Evolutionary conservation across 306 rosid species (phyloP), one percentile per base, ranked within the genome.

Genomic region (Albizia julibrissin): DNA sequence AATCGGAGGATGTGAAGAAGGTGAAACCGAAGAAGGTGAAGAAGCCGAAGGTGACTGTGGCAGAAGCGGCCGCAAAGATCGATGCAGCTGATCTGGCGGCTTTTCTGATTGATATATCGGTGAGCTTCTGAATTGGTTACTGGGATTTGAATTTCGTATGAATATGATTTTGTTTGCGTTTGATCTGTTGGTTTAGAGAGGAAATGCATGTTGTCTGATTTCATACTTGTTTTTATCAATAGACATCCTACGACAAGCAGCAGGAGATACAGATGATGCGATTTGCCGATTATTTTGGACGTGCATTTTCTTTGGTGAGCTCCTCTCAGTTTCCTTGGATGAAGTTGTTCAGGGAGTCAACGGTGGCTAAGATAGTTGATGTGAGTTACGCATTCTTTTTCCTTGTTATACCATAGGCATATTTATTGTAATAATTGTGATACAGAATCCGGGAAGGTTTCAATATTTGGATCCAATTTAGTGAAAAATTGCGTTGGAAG

Each of bases 11-110:
- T 69, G 89, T 26, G 33, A 95, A 95, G 88, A 93, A 93, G 89
- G 87, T 83, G 82, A 95, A 95, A 88, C 88, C 69, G 84, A 93
- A 93, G 92, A 95, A 93, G 84, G 86, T 72, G 37, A 95, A 95
- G 92, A 95, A 91, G 56, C 98, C 98, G 18, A 95, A 95, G 93
- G 89, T 95, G 49, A 88, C 99, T 7, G 89, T 95, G 56, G 85
- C 91, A 0, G 99, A 95, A 84, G 98, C 99, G 6, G 94, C 95
- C 1, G 88, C 92, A 10, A 93, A 92, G 90, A 93, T 95, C 75
- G 97, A 93, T 37, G 87, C 87, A 5, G 82, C 82, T 81, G 87
- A 89, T 87, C 92, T 95, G 66, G 87, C 84, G 21, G 90, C 85
- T 34, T 89, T 83, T 82, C 91, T 95, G 27, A 83, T 78, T 21